Evolutionary conservation across 2,329 filamentous ascomycete genomes (phyloP).

Genomic region (Colletotrichum agaves): DNA sequence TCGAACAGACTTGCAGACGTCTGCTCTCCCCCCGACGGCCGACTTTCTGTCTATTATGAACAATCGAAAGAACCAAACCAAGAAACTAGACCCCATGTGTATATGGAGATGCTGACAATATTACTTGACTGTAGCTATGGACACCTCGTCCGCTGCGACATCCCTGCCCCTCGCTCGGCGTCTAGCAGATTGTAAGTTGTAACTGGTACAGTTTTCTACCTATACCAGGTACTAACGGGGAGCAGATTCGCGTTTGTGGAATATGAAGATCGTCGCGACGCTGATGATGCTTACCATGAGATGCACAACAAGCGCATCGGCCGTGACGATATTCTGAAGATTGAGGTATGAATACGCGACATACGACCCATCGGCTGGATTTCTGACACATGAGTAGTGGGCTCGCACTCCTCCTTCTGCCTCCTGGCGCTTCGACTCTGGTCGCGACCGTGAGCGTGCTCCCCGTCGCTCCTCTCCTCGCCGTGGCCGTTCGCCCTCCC

Average conservation of each 20-base stretch:
- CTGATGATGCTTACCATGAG: slow-evolving; percentile 98
- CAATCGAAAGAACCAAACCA: not conserved
- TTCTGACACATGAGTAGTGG: slow-evolving; percentile 71
- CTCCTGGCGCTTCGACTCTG: slow-evolving; percentile 97
- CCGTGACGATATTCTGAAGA: slow-evolving; percentile 95
- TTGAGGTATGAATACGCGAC: slow-evolving; percentile 75
- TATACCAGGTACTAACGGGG: slow-evolving; percentile 17
- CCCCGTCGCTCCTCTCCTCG: slow-evolving; percentile 70
- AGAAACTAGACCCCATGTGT: slow-evolving; percentile 2
- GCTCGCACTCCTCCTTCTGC: slow-evolving; percentile 97
- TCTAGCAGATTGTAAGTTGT: slow-evolving; percentile 92
- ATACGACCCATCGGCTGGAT: not conserved
- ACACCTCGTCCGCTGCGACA: slow-evolving; percentile 97
- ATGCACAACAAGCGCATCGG: slow-evolving; percentile 99
- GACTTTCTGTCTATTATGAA: slow-evolving; percentile 15
- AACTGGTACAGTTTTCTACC: not conserved
- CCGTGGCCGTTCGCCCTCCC: slow-evolving; percentile 79
- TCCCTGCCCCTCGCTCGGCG: slow-evolving; percentile 93
- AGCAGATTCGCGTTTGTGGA: slow-evolving; percentile 95
- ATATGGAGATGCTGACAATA: slow-evolving; percentile 57
- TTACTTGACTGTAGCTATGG: slow-evolving; percentile 76
- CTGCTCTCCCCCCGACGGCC: slow-evolving; percentile 22
- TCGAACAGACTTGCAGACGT: slow-evolving; percentile 15
- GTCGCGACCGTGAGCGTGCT: slow-evolving; percentile 77
- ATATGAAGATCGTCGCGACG: slow-evolving; percentile 97